Evolutionary conservation across 768 basidiomycete species (phyloP), one percentile per base, ranked within the genome.

Genomic region (Ephemerocybe angulata): DNA sequence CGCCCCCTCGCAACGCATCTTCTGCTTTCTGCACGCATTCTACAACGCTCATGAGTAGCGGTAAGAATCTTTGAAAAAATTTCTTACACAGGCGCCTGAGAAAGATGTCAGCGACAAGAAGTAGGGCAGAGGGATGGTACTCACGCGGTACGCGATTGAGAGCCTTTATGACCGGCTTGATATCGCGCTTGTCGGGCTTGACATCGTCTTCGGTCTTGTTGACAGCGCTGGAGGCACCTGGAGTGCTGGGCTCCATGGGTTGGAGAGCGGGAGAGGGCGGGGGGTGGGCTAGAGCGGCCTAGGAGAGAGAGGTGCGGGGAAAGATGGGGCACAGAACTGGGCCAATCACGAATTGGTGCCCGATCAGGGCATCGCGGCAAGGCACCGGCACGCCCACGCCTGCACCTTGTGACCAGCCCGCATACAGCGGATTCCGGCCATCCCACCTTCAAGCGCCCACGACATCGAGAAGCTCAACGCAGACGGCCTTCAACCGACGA

Each of bases 1-100:
- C 15, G 93, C 95, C 1, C 93, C 93, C 69, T 95, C 93, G 67
- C 94, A 98, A 62, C 93, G 80, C 95, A 97, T 97, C 75, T 97
- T 97, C 77, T 95, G 93, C 65, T 93, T 90, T 62, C 94, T 79
- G 70, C 94, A 96, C 17, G 93, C 90, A 84, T 95, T 95, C 92
- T 94, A 67, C 38, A 38, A 50, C 28, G 58, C 27, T 4, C 2
- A 33, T 22, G 56, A 53, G 51, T 48, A 49, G 54, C 52, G 15
- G 54, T 31, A 29, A 42, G 44, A 33, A 56, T 44, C 27, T 55
- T 24, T 21, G 38, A 33, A 29, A 43, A 5, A 41, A 3, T 22
- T 17, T 76, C 83, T 70, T 70, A 93, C 90, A 64, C 90, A 93
- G 53, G 90, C 90, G 65, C 90, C 90, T 93, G 64, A 31, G 53